Evolutionary conservation across 176 grass and related monocot genomes (phyloP).

Genomic region (Carex myosuroides): DNA sequence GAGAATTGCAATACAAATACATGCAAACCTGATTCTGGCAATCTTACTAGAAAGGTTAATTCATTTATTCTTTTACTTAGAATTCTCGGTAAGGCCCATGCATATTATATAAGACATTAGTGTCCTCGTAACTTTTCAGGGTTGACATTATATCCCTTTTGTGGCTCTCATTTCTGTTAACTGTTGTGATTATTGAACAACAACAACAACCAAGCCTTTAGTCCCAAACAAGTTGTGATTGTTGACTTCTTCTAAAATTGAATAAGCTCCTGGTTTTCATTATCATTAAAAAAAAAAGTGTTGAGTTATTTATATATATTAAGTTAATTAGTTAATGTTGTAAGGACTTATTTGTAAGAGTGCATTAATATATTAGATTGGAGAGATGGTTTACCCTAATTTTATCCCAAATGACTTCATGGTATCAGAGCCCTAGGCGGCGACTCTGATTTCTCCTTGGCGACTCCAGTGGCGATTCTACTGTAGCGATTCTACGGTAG

Average conservation of each 20-base stretch:
- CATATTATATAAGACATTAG: not conserved
- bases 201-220: too few relatives aligned
- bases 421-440: too few relatives aligned
- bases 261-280: not conserved
- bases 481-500: too few relatives aligned
- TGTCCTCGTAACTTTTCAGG: not conserved
- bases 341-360: too few relatives aligned
- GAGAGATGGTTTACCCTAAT: too few relatives aligned
- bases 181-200: not conserved
- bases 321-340: too few relatives aligned
- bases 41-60: conserved; percentile 44
- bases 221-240: not conserved
- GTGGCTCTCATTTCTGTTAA: conserved; percentile 8
- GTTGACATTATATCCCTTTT: not conserved
- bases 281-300: not conserved
- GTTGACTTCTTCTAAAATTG: not conserved
- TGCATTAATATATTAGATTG: too few relatives aligned
- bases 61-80: not conserved
- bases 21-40: conserved; percentile 21
- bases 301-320: too few relatives aligned
- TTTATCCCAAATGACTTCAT: too few relatives aligned
- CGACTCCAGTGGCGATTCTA: too few relatives aligned
- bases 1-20: conserved; percentile 24
- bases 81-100: not conserved
- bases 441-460: too few relatives aligned